Evolutionary conservation across 2,329 filamentous ascomycete genomes (phyloP), one percentile per base, ranked within the genome.

Genomic region (Neofusicoccum parvum): DNA sequence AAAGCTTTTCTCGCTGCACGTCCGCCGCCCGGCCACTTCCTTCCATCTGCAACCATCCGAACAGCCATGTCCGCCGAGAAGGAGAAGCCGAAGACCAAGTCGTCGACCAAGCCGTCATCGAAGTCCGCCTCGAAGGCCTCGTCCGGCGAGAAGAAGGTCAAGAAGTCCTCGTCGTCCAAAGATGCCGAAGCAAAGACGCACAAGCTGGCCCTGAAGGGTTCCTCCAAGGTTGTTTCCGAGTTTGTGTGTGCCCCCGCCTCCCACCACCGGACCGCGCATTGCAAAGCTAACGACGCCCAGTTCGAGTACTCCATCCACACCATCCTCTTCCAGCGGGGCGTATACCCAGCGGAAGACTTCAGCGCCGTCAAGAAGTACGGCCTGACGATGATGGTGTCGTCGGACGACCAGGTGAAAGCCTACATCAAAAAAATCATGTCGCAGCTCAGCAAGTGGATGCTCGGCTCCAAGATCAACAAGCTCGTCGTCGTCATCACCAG

Each of bases 361-460:
- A 92, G 91, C 70, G 90, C 93, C 12, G 94, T 99, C 74, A 99
- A 99, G 83, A 99, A 99, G 82, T 99, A 99, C 90, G 95, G 95
- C 73, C 87, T 99, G 73, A 98, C 97, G 74, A 97, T 97, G 93
- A 91, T 97, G 73, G 87, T 98, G 60, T 96, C 94, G 37, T 88
- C 93, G 69, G 95, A 99, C 78, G 95, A 98, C 82, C 94, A 99
- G 81, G 95, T 99, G 76, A 96, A 97, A 80, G 92, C 94, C 37
- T 99, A 99, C 81, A 96, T 99, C 84, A 97, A 97, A 80, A 97
- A 96, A 81, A 98, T 99, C 82, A 99, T 97, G 94, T 90, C 89
- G 34, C 95, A 99, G 80, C 87, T 99, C 66, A 94, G 96, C 82
- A 92, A 92, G 77, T 99, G 95, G 95, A 98, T 98, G 93, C 85